Percentiles rank a stretch among this genome's conserved stretches.
These are phyloP conservation scores for Pyrenophora teres DNA, from an alignment of 2,329 filamentous ascomycete genomes.

Conservation along the genomic window DNA sequence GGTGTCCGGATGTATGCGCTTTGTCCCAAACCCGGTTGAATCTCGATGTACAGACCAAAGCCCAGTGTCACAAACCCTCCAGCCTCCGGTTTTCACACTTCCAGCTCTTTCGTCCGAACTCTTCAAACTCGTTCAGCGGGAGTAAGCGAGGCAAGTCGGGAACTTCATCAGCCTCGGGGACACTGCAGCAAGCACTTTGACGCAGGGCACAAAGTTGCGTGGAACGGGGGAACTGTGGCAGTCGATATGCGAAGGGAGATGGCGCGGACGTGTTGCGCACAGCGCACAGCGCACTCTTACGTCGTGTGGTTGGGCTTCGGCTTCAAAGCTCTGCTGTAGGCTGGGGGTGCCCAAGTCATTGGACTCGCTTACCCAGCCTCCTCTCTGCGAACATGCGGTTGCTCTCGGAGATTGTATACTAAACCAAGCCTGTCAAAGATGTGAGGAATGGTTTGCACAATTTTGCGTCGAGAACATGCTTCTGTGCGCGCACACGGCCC, in stretches of 20 bases:
- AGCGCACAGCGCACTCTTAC: slow-evolving; percentile 29
- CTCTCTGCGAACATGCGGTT: slow-evolving; percentile 25
- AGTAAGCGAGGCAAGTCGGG: slow-evolving; percentile 16
- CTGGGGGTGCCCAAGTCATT: slow-evolving; percentile 31
- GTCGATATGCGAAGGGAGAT: slow-evolving; percentile 12
- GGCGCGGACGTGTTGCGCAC: slow-evolving; percentile 17
- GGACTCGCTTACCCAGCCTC: slow-evolving; percentile 30
- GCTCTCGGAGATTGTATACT: slow-evolving; percentile 8
- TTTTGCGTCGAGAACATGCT: slow-evolving; percentile 1
- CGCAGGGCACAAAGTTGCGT: slow-evolving; percentile 17
- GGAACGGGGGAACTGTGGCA: slow-evolving; percentile 4
- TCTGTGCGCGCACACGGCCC: not conserved
- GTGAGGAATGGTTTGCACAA: not conserved
- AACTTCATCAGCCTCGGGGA: slow-evolving; percentile 13
- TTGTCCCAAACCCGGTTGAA: slow-evolving; percentile 5
- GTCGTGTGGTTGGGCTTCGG: slow-evolving; percentile 34
- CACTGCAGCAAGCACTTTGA: slow-evolving; percentile 19
- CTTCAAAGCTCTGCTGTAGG: slow-evolving; percentile 25
- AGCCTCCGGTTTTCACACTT: slow-evolving; percentile 4
- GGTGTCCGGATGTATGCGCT: slow-evolving; percentile 5
- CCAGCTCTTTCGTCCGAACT: slow-evolving; percentile 9
- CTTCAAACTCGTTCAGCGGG: slow-evolving; percentile 9
- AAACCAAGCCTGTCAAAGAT: slow-evolving; percentile 1
- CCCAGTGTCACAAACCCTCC: slow-evolving; percentile 2
- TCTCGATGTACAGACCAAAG: not conserved